phyloP scores from a whole-genome alignment of 495 filamentous ascomycete genomes.

The Corynascus novoguineensis region DNA sequence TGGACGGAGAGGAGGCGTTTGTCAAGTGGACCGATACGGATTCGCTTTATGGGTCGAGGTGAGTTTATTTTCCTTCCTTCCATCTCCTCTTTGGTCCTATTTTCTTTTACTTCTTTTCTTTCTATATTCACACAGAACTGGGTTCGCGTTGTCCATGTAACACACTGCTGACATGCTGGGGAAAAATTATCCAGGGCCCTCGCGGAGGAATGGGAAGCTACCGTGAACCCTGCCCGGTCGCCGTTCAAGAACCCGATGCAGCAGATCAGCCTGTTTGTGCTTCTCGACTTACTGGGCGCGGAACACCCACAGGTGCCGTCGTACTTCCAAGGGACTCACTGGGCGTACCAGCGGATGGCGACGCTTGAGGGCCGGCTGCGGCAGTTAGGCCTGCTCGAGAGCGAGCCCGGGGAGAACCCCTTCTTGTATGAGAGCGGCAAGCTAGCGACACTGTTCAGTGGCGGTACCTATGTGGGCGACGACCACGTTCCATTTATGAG shows the following conservation, averaged over 20 bases:
- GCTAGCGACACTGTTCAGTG: constrained; percentile 39
- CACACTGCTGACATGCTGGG: too few relatives aligned
- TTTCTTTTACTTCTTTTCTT: too few relatives aligned
- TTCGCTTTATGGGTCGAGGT: constrained; percentile 75
- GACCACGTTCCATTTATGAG: constrained; percentile 83
- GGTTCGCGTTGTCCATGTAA: too few relatives aligned
- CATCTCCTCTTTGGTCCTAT: not conserved
- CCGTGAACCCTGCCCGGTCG: constrained; percentile 61
- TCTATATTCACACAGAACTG: too few relatives aligned
- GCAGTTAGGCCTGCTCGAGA: constrained; percentile 36
- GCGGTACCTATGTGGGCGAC: constrained; percentile 51
- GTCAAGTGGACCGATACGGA: constrained; percentile 66
- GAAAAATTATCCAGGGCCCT: constrained; percentile 45
- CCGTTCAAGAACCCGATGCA: constrained; percentile 63
- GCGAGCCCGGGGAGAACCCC: constrained; percentile 21
- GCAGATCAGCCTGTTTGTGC: constrained; percentile 76
- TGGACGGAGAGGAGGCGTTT: constrained; percentile 93
- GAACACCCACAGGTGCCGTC: constrained; percentile 62
- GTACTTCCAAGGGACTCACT: constrained; percentile 80
- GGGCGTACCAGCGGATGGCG: constrained; percentile 75
- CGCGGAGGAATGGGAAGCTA: constrained; percentile 68
- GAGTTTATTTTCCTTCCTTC: constrained; percentile 1
- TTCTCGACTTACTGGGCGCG: constrained; percentile 79
- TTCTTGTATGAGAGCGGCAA: constrained; percentile 52
- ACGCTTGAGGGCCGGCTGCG: constrained; percentile 63